Evolutionary conservation across 208 protist genomes (phyloP).

Genomic region (Lotmaria passim): DNA sequence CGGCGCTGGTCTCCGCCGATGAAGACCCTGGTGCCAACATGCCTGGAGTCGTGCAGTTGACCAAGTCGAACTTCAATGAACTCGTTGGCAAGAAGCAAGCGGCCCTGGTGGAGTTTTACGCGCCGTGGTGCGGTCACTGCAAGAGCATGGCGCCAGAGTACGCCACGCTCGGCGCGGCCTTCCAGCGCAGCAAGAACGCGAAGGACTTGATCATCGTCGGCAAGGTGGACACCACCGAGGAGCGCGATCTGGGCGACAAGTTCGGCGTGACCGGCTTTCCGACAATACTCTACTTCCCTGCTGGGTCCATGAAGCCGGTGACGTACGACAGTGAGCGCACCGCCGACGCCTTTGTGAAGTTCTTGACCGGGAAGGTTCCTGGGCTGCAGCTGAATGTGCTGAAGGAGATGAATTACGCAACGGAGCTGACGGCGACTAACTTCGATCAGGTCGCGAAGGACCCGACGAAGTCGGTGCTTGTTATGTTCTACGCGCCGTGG

Average conservation of each 20-base stretch:
- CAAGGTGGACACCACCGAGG: constrained; percentile 63
- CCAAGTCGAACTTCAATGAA: constrained; percentile 54
- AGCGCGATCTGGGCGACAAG: constrained; percentile 43
- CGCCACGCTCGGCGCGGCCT: constrained; percentile 39
- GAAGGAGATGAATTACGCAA: constrained; percentile 30
- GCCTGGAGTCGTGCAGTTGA: constrained; percentile 52
- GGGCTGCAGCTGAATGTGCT: constrained; percentile 35
- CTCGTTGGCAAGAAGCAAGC: constrained; percentile 50
- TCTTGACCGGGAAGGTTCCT: constrained; percentile 37
- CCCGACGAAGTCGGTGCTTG: constrained; percentile 54
- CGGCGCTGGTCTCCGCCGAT: constrained; percentile 13
- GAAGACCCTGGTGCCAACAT: constrained; percentile 39
- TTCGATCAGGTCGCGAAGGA: constrained; percentile 50
- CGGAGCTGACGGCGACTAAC: constrained; percentile 43
- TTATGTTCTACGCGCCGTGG: constrained; percentile 85
- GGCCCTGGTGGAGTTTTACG: constrained; percentile 87
- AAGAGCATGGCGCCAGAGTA: constrained; percentile 62
- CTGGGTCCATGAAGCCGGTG: constrained; percentile 38
- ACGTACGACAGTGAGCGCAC: constrained; percentile 47
- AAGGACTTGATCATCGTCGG: constrained; percentile 59
- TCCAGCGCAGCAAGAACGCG: constrained; percentile 21
- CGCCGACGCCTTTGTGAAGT: constrained; percentile 44
- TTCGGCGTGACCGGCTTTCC: constrained; percentile 66
- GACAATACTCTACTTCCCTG: constrained; percentile 79
- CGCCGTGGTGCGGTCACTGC: constrained; percentile 90